Percentiles rank a stretch among this genome's conserved stretches.
These are phyloP conservation scores for Irpex rosettiformis DNA, from an alignment of 1,284 basidiomycete species.

Conservation along the genomic window DNA sequence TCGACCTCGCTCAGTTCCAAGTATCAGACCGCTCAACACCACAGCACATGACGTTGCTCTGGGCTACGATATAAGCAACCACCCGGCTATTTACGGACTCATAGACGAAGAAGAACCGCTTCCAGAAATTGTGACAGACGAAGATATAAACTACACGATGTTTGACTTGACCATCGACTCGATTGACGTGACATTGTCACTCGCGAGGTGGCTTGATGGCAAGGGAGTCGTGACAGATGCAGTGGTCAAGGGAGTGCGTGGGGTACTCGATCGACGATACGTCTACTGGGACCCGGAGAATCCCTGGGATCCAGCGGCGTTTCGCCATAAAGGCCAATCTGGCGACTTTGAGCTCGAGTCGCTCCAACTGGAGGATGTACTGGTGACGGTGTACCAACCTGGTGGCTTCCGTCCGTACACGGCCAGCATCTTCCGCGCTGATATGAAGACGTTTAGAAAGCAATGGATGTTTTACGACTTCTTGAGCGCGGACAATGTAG, in stretches of 20 bases:
- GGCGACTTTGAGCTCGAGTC: slow-evolving; percentile 95
- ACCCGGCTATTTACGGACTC: slow-evolving; percentile 63
- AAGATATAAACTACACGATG: slow-evolving; percentile 76
- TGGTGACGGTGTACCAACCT: slow-evolving; percentile 95
- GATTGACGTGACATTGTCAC: slow-evolving; percentile 93
- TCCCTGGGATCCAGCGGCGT: slow-evolving; percentile 75
- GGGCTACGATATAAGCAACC: slow-evolving; percentile 72
- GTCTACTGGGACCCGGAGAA: slow-evolving; percentile 83
- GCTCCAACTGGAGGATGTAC: slow-evolving; percentile 87
- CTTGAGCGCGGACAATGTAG: slow-evolving; percentile 88
- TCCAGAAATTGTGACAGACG: slow-evolving; percentile 28
- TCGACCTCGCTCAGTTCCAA: slow-evolving; percentile 43
- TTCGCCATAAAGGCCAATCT: slow-evolving; percentile 67
- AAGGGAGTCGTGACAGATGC: slow-evolving; percentile 92
- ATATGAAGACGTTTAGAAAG: slow-evolving; percentile 82
- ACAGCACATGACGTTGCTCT: slow-evolving; percentile 52
- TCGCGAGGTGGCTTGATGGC: slow-evolving; percentile 93
- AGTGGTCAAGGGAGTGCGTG: slow-evolving; percentile 90
- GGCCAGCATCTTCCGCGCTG: slow-evolving; percentile 94
- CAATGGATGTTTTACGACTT: slow-evolving; percentile 97
- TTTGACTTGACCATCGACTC: slow-evolving; percentile 92
- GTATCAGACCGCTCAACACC: slow-evolving; percentile 18
- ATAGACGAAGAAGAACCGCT: slow-evolving; percentile 46
- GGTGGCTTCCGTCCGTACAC: slow-evolving; percentile 91
- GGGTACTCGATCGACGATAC: slow-evolving; percentile 89